These are phyloP conservation scores for Lotmaria passim DNA, from an alignment of 208 protist species.

Conservation along the genomic window DNA sequence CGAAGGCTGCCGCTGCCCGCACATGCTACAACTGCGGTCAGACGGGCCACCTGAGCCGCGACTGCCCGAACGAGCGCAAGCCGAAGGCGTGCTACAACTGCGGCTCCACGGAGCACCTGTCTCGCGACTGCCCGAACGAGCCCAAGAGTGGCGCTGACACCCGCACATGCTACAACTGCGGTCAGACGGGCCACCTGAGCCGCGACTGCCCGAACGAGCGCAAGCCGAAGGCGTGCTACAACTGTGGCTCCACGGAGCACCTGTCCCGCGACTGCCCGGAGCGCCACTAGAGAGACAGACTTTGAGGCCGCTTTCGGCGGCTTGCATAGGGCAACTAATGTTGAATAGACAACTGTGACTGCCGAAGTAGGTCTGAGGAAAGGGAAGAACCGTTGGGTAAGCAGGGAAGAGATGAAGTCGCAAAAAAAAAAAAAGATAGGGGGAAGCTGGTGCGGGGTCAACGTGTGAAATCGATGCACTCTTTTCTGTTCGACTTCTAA, in stretches of 20 bases:
- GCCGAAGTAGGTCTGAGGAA: background rate
- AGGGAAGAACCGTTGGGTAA: background rate
- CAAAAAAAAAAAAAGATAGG: background rate
- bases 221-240: constrained; percentile 53
- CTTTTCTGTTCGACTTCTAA: too few species aligned
- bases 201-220: constrained; percentile 71
- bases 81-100: constrained; percentile 75
- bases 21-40: constrained; percentile 79
- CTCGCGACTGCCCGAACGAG: constrained; percentile 63
- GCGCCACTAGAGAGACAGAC: constrained; percentile 32
- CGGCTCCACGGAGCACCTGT: constrained; percentile 74
- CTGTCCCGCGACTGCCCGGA: constrained; percentile 74
- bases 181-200: constrained; percentile 68
- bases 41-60: constrained; percentile 72
- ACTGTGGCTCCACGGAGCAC: constrained; percentile 58
- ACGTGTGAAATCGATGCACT: too few species aligned
- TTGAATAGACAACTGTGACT: background rate
- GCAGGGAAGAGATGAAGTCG: background rate
- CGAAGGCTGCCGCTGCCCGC: constrained; percentile 39
- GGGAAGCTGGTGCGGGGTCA: background rate
- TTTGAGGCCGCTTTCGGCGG: background rate
- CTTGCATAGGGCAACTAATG: background rate
- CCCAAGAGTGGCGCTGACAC: constrained; percentile 48
- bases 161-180: constrained; percentile 79
- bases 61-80: constrained; percentile 65